Evolutionary conservation across 1,139 yeast species (phyloP).

Genomic region (Diutina neorugosa): DNA sequence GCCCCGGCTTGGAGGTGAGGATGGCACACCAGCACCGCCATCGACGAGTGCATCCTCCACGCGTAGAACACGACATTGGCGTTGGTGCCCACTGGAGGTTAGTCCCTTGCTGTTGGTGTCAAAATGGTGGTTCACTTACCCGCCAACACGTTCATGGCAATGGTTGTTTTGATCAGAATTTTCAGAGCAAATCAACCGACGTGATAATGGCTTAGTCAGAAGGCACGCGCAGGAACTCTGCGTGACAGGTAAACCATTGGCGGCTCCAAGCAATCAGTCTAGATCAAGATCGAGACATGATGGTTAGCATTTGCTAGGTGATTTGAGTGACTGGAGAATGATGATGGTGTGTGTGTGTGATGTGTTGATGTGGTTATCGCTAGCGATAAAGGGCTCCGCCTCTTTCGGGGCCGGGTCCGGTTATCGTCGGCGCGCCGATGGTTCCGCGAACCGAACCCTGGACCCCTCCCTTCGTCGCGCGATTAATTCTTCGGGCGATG

Average conservation of each 20-base stretch:
- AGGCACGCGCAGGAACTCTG: conserved; percentile 3
- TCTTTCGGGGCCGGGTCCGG: no score
- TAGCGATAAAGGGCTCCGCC: no score
- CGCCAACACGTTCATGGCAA: not conserved
- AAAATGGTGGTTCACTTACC: not conserved
- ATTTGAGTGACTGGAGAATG: no score
- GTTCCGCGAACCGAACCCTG: not conserved
- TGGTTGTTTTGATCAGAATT: not conserved
- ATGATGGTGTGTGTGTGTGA: no score
- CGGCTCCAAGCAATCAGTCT: not conserved
- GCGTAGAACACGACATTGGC: conserved; percentile 13
- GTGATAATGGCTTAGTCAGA: not conserved
- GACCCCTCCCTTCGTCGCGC: not conserved
- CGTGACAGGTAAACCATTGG: not conserved
- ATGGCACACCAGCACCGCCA: conserved; percentile 7
- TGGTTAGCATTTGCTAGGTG: no score
- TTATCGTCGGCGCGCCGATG: not conserved
- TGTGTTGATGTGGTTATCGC: no score
- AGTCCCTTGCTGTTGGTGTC: no score
- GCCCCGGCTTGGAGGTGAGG: conserved; percentile 7
- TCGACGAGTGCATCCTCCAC: conserved; percentile 9
- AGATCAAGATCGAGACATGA: no score
- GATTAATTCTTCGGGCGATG: not conserved
- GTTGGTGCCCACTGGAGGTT: conserved; percentile 11
- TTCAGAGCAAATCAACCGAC: conserved; percentile 2